Base-by-base conservation (phyloP, 345 rosid genomes). In the Abelmoschus esculentus region DNA sequence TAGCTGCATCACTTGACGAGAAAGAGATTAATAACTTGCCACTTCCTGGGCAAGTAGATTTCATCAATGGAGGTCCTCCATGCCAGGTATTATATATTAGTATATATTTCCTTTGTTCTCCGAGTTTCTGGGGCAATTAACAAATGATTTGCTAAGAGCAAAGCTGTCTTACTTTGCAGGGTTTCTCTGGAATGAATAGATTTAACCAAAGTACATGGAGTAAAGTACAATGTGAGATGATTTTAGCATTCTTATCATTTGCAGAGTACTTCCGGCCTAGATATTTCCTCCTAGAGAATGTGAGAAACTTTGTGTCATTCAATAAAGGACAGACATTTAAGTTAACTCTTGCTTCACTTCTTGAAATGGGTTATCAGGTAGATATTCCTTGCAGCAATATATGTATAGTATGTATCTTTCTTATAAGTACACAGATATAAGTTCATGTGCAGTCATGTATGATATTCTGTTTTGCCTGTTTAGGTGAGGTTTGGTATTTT, bases 11-110 rank as follows among this genome's bases (percentile, higher is more conserved):
- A 50, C 83, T 84, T 52, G 64, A 61, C 18, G 82, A 84, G 74
- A 61, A 72, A 44, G 75, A 76, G 40, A 78, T 78, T 68, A 72
- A 69, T 66, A 54, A 67, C 66, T 57, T 84, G 70, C 87, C 85
- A 59, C 34, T 73, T 17, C 87, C 85, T 14, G 95, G 98, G 28
- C 84, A 86, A 60, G 98, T 93, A 28, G 97, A 93, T 66, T 93
- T 93, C 75, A 93, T 93, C 78, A 89, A 82, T 34, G 97, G 98
- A 49, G 98, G 98, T 29, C 98, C 97, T 77, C 97, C 98, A 32
- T 93, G 98, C 73, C 98, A 93, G 88, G 97, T 89, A 73, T 22
- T 34, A 31, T 13, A 50, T 9, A n/a, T 47, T 59, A 38, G 42
- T 38, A 26, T 52, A 32, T 3, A 14, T 49, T 47, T 61, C 59